These are phyloP conservation scores for Cadophora luteo-olivacea DNA, from an alignment of 2,329 filamentous ascomycete species.

Conservation along the genomic window DNA sequence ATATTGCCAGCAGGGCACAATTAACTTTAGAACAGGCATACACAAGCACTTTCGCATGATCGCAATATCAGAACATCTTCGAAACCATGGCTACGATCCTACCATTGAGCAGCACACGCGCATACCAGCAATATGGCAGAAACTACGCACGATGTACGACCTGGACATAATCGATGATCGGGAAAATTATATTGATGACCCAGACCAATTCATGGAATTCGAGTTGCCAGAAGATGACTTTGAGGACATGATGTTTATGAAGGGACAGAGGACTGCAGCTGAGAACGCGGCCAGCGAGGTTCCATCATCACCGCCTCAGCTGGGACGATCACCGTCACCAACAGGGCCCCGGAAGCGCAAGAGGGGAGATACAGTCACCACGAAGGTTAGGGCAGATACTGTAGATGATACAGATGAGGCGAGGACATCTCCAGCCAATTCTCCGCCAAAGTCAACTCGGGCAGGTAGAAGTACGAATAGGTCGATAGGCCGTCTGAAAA, in stretches of 20 bases:
- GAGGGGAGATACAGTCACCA: conserved; percentile 45
- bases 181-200: conserved; percentile 61
- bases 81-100: conserved; percentile 80
- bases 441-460: conserved; percentile 49
- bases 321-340: conserved; percentile 37
- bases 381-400: conserved; percentile 51
- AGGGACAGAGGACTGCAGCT: conserved; percentile 28
- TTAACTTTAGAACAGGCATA: conserved; percentile 64
- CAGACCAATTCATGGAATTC: conserved; percentile 71
- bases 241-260: conserved; percentile 41
- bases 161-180: conserved; percentile 85
- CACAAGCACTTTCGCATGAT: conserved; percentile 95
- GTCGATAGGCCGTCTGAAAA: conserved; percentile 52
- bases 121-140: conserved; percentile 91
- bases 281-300: conserved; percentile 41
- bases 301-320: conserved; percentile 44
- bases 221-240: conserved; percentile 58
- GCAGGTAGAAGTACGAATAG: conserved; percentile 45
- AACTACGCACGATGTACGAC: conserved; percentile 84
- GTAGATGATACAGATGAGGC: conserved; percentile 59
- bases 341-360: conserved; percentile 40
- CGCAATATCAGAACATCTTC: conserved; percentile 79
- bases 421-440: conserved; percentile 51
- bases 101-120: conserved; percentile 78
- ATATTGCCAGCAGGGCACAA: background rate